These are phyloP conservation scores for Alectoria sarmentosa DNA, from an alignment of 495 filamentous ascomycete species.

Conservation along the genomic window DNA sequence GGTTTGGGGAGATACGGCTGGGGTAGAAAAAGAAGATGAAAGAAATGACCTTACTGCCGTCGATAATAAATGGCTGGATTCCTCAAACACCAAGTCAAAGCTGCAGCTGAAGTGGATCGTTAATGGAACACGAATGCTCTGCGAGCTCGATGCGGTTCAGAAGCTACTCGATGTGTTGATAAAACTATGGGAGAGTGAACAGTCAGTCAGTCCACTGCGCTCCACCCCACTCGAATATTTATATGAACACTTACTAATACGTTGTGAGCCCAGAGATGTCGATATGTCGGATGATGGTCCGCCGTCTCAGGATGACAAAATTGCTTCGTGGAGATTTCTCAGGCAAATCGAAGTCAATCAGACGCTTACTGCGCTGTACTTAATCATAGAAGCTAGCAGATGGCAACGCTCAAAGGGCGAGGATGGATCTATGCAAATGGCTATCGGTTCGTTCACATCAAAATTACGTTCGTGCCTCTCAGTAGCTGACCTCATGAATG, in stretches of 20 bases:
- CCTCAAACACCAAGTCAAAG: slow-evolving; percentile 42
- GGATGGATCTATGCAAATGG: slow-evolving; percentile 31
- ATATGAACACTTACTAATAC: neutral
- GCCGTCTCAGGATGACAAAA: slow-evolving; percentile 12
- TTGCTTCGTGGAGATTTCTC: slow-evolving; percentile 24
- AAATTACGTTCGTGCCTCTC: neutral
- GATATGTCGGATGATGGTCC: slow-evolving; percentile 31
- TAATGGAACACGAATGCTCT: slow-evolving; percentile 51
- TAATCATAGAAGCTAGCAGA: slow-evolving; percentile 62
- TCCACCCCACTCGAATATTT: neutral
- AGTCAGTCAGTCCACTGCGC: slow-evolving; percentile 27
- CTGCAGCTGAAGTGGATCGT: slow-evolving; percentile 66
- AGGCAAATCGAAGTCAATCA: slow-evolving; percentile 47
- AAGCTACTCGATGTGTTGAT: slow-evolving; percentile 54
- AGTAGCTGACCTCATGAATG: slow-evolving; percentile 6
- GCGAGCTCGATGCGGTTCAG: slow-evolving; percentile 52
- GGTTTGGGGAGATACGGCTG: slow-evolving; percentile 68
- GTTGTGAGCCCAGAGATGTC: slow-evolving; percentile 29
- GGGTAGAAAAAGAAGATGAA: slow-evolving; percentile 33
- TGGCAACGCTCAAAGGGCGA: slow-evolving; percentile 30
- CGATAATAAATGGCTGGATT: slow-evolving; percentile 29
- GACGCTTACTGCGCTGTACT: slow-evolving; percentile 59
- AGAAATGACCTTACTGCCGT: slow-evolving; percentile 18
- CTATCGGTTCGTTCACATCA: slow-evolving; percentile 25
- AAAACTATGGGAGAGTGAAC: slow-evolving; percentile 47